Evolutionary conservation across 2,329 filamentous ascomycete species (phyloP).

Genomic region (Colletotrichum caudatum): DNA sequence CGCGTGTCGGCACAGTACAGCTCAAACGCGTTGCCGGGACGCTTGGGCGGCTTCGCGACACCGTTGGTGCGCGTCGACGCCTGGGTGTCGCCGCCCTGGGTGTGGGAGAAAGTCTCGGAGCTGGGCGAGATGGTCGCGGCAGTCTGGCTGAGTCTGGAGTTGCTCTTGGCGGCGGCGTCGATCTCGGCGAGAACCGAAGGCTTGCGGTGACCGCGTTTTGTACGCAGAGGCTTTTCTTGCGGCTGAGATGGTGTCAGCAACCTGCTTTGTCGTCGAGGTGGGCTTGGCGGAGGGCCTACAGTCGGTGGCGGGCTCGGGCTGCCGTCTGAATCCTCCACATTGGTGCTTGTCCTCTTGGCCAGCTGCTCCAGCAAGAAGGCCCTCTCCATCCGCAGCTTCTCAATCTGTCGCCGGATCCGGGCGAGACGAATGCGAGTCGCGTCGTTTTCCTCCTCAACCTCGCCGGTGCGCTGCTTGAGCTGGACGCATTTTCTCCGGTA

Average conservation of each 20-base stretch:
- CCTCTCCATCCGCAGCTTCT: constrained; percentile 90
- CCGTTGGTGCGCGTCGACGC: constrained; percentile 53
- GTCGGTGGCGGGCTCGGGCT: constrained; percentile 85
- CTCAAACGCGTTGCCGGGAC: constrained; percentile 64
- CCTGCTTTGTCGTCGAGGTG: constrained; percentile 42
- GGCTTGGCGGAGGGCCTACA: constrained; percentile 60
- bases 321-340: constrained; percentile 82
- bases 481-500: constrained; percentile 98
- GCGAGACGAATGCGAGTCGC: constrained; percentile 81
- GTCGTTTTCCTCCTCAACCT: constrained; percentile 93
- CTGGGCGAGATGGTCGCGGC: constrained; percentile 60
- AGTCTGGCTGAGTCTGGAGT: constrained; percentile 60
- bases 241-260: constrained; percentile 62
- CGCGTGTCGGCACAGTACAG: constrained; percentile 66
- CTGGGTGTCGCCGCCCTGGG: constrained; percentile 55
- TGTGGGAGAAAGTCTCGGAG: constrained; percentile 66
- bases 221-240: constrained; percentile 81
- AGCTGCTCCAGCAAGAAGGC: constrained; percentile 81
- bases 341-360: constrained; percentile 78
- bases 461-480: constrained; percentile 88
- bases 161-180: constrained; percentile 55
- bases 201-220: constrained; percentile 79
- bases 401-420: constrained; percentile 85
- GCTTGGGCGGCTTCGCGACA: constrained; percentile 55
- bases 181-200: constrained; percentile 61